Conservation (phyloP, 2,329 filamentous ascomycete genomes). For the Neofusicoccum laricinum region DNA sequence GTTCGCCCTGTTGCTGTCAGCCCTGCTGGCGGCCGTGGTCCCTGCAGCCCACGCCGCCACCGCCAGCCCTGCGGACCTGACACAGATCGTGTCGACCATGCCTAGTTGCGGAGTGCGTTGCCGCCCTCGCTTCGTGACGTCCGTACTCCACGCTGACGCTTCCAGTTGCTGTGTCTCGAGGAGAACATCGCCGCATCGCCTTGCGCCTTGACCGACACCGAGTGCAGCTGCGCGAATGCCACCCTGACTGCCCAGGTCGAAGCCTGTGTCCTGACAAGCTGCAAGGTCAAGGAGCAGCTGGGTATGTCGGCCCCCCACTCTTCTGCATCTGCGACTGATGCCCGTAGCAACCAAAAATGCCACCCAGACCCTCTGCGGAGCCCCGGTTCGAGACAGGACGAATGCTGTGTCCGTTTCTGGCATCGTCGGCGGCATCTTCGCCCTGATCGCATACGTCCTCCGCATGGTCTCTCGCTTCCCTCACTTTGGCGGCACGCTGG, state of each 20-base stretch:
- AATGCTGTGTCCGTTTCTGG: conserved; percentile 31
- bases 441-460: conserved; percentile 32
- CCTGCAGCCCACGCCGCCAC: not conserved
- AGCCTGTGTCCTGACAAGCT: conserved; percentile 24
- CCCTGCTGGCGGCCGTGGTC: not conserved
- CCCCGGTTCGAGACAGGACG: conserved; percentile 36
- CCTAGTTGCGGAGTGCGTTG: conserved; percentile 4
- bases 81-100: conserved; percentile 1
- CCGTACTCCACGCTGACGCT: not conserved
- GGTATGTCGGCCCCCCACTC: conserved; percentile 20
- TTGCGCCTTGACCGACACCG: conserved; percentile 26
- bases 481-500: conserved; percentile 35
- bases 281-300: conserved; percentile 26
- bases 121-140: not conserved
- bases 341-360: conserved; percentile 39
- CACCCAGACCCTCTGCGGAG: conserved; percentile 32
- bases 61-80: not conserved
- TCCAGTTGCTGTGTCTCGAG: conserved; percentile 25
- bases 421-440: conserved; percentile 32
- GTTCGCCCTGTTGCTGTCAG: not conserved
- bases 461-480: conserved; percentile 36
- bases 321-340: conserved; percentile 1
- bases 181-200: conserved; percentile 22
- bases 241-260: conserved; percentile 21
- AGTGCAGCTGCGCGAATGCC: conserved; percentile 25